Conservation (phyloP, 2,329 filamentous ascomycete species). For the Rhynchosporium graminicola region DNA sequence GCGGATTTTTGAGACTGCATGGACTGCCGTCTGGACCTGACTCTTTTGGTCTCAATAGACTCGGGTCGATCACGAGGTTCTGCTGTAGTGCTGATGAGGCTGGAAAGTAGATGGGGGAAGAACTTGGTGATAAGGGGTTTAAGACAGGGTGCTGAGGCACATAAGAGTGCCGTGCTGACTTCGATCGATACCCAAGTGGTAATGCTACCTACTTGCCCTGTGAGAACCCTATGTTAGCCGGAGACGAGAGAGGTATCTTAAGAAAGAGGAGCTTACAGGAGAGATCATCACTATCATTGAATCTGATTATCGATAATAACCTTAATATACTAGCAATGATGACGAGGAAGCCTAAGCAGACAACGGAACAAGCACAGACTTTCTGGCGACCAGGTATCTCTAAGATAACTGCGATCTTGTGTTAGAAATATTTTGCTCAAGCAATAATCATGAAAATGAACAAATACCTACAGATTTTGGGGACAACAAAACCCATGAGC, state of each 20-base stretch:
- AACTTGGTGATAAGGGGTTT: constrained; percentile 25
- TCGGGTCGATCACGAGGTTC: not conserved
- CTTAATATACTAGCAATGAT: constrained; percentile 24
- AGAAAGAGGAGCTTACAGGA: constrained; percentile 20
- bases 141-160: constrained; percentile 27
- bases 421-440: not conserved
- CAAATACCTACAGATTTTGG: constrained; percentile 24
- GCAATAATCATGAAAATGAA: not conserved
- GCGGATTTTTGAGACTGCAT: constrained; percentile 5
- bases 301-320: constrained; percentile 10
- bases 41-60: not conserved
- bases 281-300: constrained; percentile 16
- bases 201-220: constrained; percentile 22
- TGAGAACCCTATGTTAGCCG: not conserved
- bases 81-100: not conserved
- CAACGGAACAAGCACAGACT: constrained; percentile 21
- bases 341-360: constrained; percentile 27
- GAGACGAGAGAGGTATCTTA: not conserved
- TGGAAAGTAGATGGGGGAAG: constrained; percentile 17
- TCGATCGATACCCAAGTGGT: constrained; percentile 29
- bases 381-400: constrained; percentile 28
- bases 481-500: constrained; percentile 30
- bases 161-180: constrained; percentile 26
- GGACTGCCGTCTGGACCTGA: not conserved
- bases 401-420: constrained; percentile 20